Evolutionary conservation across 1,139 yeast species (phyloP).

Genomic region (Yamadazyma buinensis): DNA sequence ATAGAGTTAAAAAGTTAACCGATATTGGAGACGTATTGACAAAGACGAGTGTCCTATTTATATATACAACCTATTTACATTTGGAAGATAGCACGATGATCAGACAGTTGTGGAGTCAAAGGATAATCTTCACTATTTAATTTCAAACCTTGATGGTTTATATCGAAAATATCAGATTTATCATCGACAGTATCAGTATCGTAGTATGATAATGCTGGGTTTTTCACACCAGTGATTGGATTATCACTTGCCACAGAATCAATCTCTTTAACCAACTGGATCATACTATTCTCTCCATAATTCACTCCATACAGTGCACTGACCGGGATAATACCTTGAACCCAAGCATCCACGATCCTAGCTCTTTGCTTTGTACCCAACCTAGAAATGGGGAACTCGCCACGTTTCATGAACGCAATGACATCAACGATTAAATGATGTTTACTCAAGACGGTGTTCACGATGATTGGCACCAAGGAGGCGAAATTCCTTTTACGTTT

Average conservation of each 20-base stretch:
- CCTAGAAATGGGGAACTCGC: slow-evolving; percentile 64
- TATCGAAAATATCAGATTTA: slow-evolving; percentile 29
- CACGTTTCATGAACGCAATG: slow-evolving; percentile 71
- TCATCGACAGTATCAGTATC: slow-evolving; percentile 25
- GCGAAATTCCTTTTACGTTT: slow-evolving; percentile 52
- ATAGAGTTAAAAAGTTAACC: too few relatives aligned
- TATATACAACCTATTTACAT: too few relatives aligned
- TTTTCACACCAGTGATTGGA: slow-evolving; percentile 41
- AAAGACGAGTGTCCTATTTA: too few relatives aligned
- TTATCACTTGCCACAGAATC: slow-evolving; percentile 40
- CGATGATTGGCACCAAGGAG: slow-evolving; percentile 78
- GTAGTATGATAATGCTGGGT: slow-evolving; percentile 44
- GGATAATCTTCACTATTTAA: slow-evolving; percentile 18
- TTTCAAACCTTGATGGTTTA: slow-evolving; percentile 24
- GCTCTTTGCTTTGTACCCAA: slow-evolving; percentile 77
- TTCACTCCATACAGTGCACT: slow-evolving; percentile 49
- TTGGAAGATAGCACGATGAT: slow-evolving; percentile 12
- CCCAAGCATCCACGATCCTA: slow-evolving; percentile 57
- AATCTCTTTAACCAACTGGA: slow-evolving; percentile 49
- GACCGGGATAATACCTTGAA: slow-evolving; percentile 44
- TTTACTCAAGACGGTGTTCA: slow-evolving; percentile 71
- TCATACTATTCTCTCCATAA: slow-evolving; percentile 64
- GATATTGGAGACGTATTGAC: too few relatives aligned
- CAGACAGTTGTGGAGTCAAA: background rate
- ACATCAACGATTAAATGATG: slow-evolving; percentile 86